Base-by-base conservation (phyloP, 2,329 filamentous ascomycete species). In the Boeremia exigua region DNA sequence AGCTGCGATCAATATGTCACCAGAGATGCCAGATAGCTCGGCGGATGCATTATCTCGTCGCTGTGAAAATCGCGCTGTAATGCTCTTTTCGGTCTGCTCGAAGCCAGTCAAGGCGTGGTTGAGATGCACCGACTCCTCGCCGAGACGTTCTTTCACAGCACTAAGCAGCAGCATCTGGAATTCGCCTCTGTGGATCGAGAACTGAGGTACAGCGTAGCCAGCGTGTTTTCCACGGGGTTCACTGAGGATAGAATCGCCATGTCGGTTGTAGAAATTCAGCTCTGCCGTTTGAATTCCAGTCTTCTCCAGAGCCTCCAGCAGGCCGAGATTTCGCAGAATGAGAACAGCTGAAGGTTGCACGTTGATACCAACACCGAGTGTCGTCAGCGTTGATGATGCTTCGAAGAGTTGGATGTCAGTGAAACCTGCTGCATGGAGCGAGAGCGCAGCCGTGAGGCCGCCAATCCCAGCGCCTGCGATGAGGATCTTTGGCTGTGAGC, bases 401-500 rank as follows among this genome's bases (percentile, higher is more conserved):
- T 81, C 79, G 60, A 77, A 80, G 23, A 80, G 69, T 37, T 76
- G 63, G 44, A 81, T 75, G 61, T 79, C 70, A n/a, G 65, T 77
- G 58, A 77, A 73, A 2, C 90, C 90, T 69, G 86, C 86, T 71
- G 88, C 88, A 29, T 90, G 89, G 29, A 93, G 81, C 12, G 88
- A 84, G 36, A 93, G 81, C 7, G 89, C 89, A 33, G 81, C 83
- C 52, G 88, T 84, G 32, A 93, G 78, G 30, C 90, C 90, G 48
- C 89, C 90, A 87, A 94, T 93, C 59, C 90, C 88, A 86, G 67
- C 65, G 15, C 69, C 69, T 28, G 59, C 66, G 34, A 71, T 68
- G 38, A 68, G 47, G 33, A 71, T 68, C 40, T 64, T 70, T 11
- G 68, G 67, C 30, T 69, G 65, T 8, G 54, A 42, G 37, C 54